These are phyloP conservation scores for Chenopodium quinoa DNA, from an alignment of 148 eudicot genomes.

Conservation along the genomic window DNA sequence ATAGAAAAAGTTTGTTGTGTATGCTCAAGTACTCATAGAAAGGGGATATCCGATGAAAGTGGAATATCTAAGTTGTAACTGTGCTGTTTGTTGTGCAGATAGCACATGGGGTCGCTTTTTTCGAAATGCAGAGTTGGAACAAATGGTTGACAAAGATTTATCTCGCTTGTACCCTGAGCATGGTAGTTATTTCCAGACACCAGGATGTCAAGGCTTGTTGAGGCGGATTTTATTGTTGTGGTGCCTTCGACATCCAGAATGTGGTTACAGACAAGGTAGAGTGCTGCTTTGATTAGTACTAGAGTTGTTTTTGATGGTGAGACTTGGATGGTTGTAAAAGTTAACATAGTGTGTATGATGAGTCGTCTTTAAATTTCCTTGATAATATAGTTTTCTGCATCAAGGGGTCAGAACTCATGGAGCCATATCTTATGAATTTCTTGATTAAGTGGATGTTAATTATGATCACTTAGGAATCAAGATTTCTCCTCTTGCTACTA, in stretches of 20 bases:
- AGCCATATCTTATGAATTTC: not conserved
- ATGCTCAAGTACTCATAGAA: not conserved
- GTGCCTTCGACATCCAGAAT: conserved; percentile 93
- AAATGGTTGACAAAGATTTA: conserved; percentile 93
- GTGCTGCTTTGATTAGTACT: not conserved
- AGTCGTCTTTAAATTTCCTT: not conserved
- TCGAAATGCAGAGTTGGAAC: conserved; percentile 88
- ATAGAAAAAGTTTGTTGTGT: not conserved
- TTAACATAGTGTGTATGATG: not conserved
- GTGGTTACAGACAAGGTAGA: conserved; percentile 95
- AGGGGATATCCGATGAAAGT: not conserved
- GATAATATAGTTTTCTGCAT: not conserved
- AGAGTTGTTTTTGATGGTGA: not conserved
- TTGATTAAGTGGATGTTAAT: not conserved
- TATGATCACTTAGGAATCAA: not conserved
- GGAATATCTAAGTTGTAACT: not conserved
- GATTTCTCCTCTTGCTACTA: not conserved
- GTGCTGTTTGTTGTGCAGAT: conserved; percentile 46
- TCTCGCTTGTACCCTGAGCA: conserved; percentile 96
- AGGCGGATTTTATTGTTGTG: conserved; percentile 85
- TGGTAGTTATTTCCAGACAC: conserved; percentile 90
- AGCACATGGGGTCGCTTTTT: conserved; percentile 98
- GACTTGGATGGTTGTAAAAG: not conserved
- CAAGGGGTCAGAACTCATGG: not conserved
- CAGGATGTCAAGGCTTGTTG: conserved; percentile 85